These are phyloP conservation scores for Sophora flavescens DNA, from an alignment of 306 rosid species.

Conservation along the genomic window DNA sequence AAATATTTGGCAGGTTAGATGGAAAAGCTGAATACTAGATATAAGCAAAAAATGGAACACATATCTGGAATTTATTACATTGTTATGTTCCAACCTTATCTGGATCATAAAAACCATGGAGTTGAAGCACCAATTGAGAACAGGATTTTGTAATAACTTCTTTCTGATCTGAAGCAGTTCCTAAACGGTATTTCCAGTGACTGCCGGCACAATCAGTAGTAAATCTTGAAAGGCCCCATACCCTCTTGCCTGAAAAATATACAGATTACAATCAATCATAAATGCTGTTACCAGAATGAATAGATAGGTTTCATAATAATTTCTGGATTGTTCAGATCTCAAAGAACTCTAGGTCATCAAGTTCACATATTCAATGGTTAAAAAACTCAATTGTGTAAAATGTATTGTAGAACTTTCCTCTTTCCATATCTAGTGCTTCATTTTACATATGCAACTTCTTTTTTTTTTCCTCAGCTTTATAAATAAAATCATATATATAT, in stretches of 20 bases:
- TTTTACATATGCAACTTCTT: constrained; percentile 28
- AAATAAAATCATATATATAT: constrained; percentile 25
- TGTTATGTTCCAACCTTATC: constrained; percentile 67
- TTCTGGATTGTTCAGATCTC: constrained; percentile 45
- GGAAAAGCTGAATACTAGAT: constrained; percentile 39
- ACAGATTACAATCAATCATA: constrained; percentile 37
- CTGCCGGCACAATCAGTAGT: constrained; percentile 72
- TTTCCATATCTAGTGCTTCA: neutral
- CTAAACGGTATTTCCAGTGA: constrained; percentile 61
- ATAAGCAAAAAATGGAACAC: constrained; percentile 22
- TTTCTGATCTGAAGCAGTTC: constrained; percentile 73
- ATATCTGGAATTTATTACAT: constrained; percentile 9
- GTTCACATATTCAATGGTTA: constrained; percentile 5
- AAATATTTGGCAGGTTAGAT: constrained; percentile 25
- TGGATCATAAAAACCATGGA: constrained; percentile 81
- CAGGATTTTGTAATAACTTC: constrained; percentile 81
- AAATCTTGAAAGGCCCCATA: constrained; percentile 76
- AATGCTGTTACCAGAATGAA: constrained; percentile 28
- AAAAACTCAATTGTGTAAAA: constrained; percentile 30
- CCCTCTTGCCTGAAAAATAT: constrained; percentile 69
- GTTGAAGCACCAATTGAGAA: constrained; percentile 86
- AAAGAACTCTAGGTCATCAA: constrained; percentile 26
- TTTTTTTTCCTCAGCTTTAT: neutral
- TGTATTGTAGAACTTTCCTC: constrained; percentile 25
- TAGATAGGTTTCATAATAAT: neutral